Evolutionary conservation across 1,284 basidiomycete species (phyloP), one percentile per base, ranked within the genome.

Genomic region (Lignosus rhinocerotis): DNA sequence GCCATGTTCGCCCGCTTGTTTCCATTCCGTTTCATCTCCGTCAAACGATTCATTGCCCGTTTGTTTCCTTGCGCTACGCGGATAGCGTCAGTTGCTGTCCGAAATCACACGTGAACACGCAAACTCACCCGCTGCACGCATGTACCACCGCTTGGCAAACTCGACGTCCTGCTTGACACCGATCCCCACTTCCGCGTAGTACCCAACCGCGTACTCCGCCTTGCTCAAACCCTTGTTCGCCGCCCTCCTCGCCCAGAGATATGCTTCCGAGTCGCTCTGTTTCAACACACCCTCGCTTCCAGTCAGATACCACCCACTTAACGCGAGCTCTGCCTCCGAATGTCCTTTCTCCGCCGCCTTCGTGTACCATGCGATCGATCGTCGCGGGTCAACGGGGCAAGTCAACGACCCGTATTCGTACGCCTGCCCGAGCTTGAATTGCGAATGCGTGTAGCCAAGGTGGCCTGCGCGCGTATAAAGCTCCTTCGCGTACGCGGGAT

Each of bases 331-430:
- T 2, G 94, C 94, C 73, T 98, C 95, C 1, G 93, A 80, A 72
- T 96, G 90, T 6, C 94, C 96, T 73, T 95, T 94, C 75, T 96
- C 94, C 17, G 96, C 96, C 9, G 97, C 96, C 69, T 93, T 94
- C 25, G 96, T 98, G 73, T 98, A 98, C 96, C 97, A 99, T 3
- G 93, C 95, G 66, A 99, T 98, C 49, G 92, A 94, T 57, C 93
- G 82, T 53, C 90, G 84, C 8, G 97, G 94, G 73, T 99, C 96
- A 49, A 98, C 89, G 0, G 93, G 91, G 72, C 96, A 99, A 8
- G 88, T 87, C 50, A 99, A 75, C 9, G 82, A 77, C 25, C 97
- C 97, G 70, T 96, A 98, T 75, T 99, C 97, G 74, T 93, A 97
- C 69, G 92, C 95, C 61, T 92, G 88, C 2, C 96, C 97, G 9